A percentile compares a stretch with the other conserved stretches of the same genome.
Conservation (phyloP, 2,329 filamentous ascomycete genomes). For the Diaporthe sp. region DNA sequence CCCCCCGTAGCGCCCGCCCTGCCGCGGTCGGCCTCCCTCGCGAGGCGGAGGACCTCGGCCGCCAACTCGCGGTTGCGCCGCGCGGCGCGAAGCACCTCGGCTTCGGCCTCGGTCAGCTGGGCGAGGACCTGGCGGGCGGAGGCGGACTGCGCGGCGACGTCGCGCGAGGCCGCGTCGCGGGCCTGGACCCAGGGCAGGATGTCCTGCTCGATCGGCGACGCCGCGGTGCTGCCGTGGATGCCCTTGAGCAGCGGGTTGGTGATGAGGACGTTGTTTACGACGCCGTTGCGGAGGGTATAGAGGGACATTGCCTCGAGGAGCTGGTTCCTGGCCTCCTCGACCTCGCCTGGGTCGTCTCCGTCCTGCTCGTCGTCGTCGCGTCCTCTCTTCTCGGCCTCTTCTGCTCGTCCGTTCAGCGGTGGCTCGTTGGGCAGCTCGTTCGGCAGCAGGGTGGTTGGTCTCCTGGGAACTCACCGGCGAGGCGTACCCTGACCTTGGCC, state of each 20-base stretch:
- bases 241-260: constrained; percentile 84
- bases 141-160: constrained; percentile 71
- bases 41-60: constrained; percentile 73
- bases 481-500: constrained; percentile 59
- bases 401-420: constrained; percentile 30
- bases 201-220: constrained; percentile 78
- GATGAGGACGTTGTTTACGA: constrained; percentile 77
- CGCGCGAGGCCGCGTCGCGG: constrained; percentile 76
- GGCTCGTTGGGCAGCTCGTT: neutral
- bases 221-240: constrained; percentile 76
- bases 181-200: constrained; percentile 76
- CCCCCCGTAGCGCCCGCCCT: constrained; percentile 60
- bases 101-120: constrained; percentile 69
- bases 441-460: neutral
- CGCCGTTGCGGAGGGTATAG: constrained; percentile 78
- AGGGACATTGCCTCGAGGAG: constrained; percentile 79
- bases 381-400: constrained; percentile 4
- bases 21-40: constrained; percentile 67
- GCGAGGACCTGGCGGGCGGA: constrained; percentile 65
- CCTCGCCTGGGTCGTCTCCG: constrained; percentile 46
- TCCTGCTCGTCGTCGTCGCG: neutral
- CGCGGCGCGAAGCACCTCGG: constrained; percentile 69
- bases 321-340: constrained; percentile 72
- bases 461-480: constrained; percentile 29
- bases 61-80: constrained; percentile 75